phyloP scores from a whole-genome alignment of 148 eudicot genomes.

The Suaeda aralocaspica region DNA sequence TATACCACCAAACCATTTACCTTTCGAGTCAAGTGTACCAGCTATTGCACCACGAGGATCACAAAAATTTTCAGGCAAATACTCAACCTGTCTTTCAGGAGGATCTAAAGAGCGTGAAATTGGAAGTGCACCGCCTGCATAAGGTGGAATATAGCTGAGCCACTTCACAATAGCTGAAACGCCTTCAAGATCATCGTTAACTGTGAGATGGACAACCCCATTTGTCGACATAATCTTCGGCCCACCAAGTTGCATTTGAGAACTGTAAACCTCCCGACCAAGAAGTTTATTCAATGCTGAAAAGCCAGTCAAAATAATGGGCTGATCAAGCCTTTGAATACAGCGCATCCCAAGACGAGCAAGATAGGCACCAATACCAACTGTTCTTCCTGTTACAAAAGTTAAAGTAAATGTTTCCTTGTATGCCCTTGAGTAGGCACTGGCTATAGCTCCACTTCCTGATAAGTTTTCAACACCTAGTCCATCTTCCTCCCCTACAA shows the following conservation, averaged over 20 bases:
- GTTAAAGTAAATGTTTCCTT: constrained; percentile 92
- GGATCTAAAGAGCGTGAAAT: constrained; percentile 62
- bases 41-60: constrained; percentile 92
- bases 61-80: constrained; percentile 84
- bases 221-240: constrained; percentile 98
- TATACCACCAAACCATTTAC: constrained; percentile 91
- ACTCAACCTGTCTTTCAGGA: constrained; percentile 72
- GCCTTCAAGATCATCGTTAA: constrained; percentile 92
- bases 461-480: constrained; percentile 91
- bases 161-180: constrained; percentile 78
- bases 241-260: constrained; percentile 99
- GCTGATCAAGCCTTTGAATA: constrained; percentile 96
- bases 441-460: constrained; percentile 99
- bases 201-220: constrained; percentile 90
- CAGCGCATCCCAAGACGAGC: constrained; percentile 99
- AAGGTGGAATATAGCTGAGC: constrained; percentile 87
- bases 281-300: constrained; percentile 94
- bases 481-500: constrained; percentile 93
- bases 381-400: constrained; percentile 93
- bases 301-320: constrained; percentile 90
- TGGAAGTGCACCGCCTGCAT: constrained; percentile 87
- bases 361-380: constrained; percentile 97
- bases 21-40: constrained; percentile 50
- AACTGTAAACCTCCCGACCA: constrained; percentile 97
- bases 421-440: constrained; percentile 93